Evolutionary conservation across 2,329 filamentous ascomycete species (phyloP), one percentile per base, ranked within the genome.

Genomic region (Colletotrichum sp.): DNA sequence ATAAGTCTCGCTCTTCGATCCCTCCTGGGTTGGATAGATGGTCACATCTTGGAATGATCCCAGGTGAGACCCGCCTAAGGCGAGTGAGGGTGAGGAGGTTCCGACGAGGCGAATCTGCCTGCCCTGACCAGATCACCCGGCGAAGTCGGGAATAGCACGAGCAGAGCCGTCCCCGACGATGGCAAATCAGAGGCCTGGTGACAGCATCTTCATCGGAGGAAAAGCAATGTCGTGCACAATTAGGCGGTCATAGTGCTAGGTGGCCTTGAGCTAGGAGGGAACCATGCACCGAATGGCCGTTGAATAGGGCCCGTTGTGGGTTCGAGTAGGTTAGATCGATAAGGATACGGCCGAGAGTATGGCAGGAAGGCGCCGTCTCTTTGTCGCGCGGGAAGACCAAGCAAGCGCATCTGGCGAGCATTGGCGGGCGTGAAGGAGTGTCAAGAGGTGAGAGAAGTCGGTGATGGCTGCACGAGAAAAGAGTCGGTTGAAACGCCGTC

Each of bases 321-420:
- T 32, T 36, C 59, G 26, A 65, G 32, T 44, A 34, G 15, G 57
- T 67, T 76, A 73, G 73, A 26, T 60, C 59, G 34, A 32, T 73
- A 60, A 73, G 70, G 57, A 76, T 76, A 76, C 73, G 73, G 73
- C 73, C 73, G 73, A 69, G 44, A 76, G 66, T 36, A 44, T 76
- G 70, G 34, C 64, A 73, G 70, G 64, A 76, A 64, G 73, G 64
- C 70, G 73, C 73, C 73, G 73, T 76, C 70, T 64, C 73, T 76
- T 76, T 76, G 70, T 76, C 65, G 26, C 36, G 18, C 73, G 73
- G 73, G 73, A 76, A 60, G 59, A 18, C 73, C 73, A 76, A 73
- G 57, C 34, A 69, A 76, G 73, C 69, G 73, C 64, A 59, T 69
- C 69, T 21, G 59, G 59, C 59, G 59, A 34, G 59, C 12, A 59